Conservation (phyloP, 23 red algal genomes). For the Gracilaria vermiculophylla region DNA sequence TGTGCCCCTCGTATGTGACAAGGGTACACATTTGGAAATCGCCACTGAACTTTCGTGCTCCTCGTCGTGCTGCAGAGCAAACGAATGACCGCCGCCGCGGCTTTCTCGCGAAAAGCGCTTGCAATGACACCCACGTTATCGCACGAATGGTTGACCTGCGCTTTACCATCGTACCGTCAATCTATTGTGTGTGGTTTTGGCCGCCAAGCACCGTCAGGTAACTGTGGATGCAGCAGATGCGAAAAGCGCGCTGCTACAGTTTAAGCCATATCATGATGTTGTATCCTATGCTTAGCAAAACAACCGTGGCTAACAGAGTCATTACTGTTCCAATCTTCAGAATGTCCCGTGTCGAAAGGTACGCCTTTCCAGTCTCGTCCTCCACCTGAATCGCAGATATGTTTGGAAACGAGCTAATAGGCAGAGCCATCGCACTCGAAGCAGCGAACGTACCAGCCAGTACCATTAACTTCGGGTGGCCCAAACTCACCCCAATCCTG, state of each 20-base stretch:
- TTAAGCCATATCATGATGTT: conserved; percentile 9
- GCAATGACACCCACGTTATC: too few species aligned
- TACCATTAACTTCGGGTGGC: conserved; percentile 88
- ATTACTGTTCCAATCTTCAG: conserved; percentile 62
- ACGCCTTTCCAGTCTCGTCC: conserved; percentile 81
- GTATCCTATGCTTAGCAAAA: conserved; percentile 59
- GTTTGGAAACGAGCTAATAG: conserved; percentile 90
- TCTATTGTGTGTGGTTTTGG: too few species aligned
- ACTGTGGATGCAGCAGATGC: not conserved
- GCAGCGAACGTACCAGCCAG: conserved; percentile 89
- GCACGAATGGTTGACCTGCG: too few species aligned
- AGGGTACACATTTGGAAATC: too few species aligned
- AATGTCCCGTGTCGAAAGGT: conserved; percentile 77
- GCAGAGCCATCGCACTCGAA: conserved; percentile 93
- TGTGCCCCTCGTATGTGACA: too few species aligned
- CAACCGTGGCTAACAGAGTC: conserved; percentile 59
- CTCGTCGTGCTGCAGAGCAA: too few species aligned
- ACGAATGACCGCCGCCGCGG: too few species aligned
- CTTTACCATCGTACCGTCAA: too few species aligned
- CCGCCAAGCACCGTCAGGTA: not conserved
- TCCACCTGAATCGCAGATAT: conserved; percentile 80
- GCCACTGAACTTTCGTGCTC: too few species aligned
- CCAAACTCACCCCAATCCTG: conserved; percentile 80
- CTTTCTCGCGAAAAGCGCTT: conserved; percentile 27
- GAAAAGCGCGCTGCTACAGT: not conserved